Percentiles rank a stretch among this genome's conserved stretches.
These are phyloP conservation scores for Plasmodium coatneyi DNA, from an alignment of 169 alveolate genomes.

Conservation along the genomic window DNA sequence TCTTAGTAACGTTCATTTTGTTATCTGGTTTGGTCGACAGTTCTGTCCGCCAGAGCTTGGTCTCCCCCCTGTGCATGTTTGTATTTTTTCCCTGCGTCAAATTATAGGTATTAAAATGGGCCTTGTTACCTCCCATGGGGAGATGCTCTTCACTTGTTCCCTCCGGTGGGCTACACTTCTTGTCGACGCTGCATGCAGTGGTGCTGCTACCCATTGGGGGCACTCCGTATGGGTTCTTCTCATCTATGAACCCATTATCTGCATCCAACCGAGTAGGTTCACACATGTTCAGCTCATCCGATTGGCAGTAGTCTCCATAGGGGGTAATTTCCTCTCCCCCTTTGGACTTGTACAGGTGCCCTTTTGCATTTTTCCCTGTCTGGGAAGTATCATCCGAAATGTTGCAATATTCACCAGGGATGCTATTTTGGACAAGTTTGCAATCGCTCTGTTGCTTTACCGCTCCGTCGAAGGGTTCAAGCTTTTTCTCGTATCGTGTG, in stretches of 20 bases:
- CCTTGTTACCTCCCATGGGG: neutral
- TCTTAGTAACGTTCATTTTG: neutral
- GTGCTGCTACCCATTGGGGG: neutral
- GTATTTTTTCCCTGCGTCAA: neutral
- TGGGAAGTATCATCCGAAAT: neutral
- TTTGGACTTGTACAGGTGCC: neutral
- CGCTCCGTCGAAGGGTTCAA: neutral
- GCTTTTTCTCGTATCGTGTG: neutral
- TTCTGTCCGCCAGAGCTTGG: neutral
- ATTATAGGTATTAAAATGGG: too few relatives aligned
- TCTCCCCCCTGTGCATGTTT: neutral
- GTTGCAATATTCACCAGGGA: neutral
- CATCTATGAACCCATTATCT: neutral
- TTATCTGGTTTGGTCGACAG: neutral
- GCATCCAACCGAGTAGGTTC: neutral
- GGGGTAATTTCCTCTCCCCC: neutral
- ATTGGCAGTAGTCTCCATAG: neutral
- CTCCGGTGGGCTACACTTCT: neutral
- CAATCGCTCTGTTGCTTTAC: neutral
- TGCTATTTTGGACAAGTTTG: neutral
- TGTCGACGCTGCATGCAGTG: neutral
- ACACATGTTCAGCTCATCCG: neutral
- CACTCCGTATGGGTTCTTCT: neutral
- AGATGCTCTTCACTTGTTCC: neutral
- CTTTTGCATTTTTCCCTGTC: neutral